Conservation (phyloP, 2,329 filamentous ascomycete species). For the Colletotrichum endophyticum region DNA sequence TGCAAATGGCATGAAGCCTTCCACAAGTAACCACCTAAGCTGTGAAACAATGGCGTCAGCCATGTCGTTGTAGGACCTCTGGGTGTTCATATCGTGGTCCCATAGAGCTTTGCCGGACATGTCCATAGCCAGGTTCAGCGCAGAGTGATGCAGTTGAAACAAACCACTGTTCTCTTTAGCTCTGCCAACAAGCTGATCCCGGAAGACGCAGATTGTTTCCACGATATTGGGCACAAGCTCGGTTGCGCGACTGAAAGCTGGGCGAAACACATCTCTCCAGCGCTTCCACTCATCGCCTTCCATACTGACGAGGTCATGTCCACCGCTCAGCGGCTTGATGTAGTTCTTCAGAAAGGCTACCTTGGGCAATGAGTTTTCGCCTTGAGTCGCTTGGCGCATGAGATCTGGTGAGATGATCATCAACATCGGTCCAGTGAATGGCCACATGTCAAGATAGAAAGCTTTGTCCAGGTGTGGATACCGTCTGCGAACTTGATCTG, state of each 20-base stretch:
- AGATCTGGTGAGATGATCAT: neutral
- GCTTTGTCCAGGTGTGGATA: neutral
- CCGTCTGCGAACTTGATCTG: neutral
- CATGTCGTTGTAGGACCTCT: neutral
- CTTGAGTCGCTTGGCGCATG: neutral
- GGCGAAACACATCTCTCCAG: conserved; percentile 1
- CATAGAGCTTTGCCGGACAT: conserved; percentile 1
- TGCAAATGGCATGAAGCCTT: neutral
- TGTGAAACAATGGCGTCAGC: conserved; percentile 1
- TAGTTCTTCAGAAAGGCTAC: neutral
- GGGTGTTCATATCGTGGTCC: conserved; percentile 2
- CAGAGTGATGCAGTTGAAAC: neutral
- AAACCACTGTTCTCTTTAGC: neutral
- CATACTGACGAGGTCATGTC: conserved; percentile 6
- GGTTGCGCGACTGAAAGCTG: neutral
- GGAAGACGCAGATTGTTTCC: neutral
- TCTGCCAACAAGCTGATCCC: neutral
- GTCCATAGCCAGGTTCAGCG: conserved; percentile 1
- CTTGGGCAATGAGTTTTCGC: neutral
- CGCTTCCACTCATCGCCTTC: conserved; percentile 1
- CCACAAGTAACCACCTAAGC: neutral
- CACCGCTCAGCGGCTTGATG: neutral
- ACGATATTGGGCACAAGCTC: neutral
- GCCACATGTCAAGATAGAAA: conserved; percentile 8
- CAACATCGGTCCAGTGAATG: neutral